These are phyloP conservation scores for Paecilomyces sp. DNA, from an alignment of 2,329 filamentous ascomycete species.

Conservation along the genomic window DNA sequence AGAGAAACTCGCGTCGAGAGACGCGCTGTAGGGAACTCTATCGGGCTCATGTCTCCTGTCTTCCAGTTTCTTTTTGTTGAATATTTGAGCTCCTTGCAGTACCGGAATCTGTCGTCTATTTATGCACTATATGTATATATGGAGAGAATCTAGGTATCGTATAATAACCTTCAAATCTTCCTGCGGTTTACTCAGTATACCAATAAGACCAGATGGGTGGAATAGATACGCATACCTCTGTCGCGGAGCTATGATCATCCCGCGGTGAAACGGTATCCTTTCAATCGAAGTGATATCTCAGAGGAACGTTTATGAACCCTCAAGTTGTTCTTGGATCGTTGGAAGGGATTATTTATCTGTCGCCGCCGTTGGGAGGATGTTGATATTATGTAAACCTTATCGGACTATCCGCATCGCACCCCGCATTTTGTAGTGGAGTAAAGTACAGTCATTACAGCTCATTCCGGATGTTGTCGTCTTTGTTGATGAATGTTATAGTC, in stretches of 20 bases:
- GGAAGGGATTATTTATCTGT: not conserved
- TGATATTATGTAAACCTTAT: not conserved
- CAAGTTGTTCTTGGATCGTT: not conserved
- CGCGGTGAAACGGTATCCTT: not conserved
- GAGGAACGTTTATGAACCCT: not conserved
- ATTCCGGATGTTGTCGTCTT: no score
- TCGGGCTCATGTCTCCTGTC: not conserved
- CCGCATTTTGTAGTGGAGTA: not conserved
- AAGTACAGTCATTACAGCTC: no score
- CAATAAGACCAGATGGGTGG: not conserved
- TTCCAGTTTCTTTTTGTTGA: no score
- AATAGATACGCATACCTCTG: not conserved
- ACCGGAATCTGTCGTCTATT: no score
- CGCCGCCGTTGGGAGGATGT: not conserved
- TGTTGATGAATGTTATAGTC: no score
- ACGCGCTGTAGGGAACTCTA: not conserved
- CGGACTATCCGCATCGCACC: not conserved
- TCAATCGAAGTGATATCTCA: not conserved
- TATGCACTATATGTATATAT: not conserved
- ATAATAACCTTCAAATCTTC: no score
- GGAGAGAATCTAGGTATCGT: no score
- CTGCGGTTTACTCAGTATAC: not conserved
- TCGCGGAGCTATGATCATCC: not conserved
- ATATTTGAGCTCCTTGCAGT: no score
- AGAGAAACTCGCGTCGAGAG: constrained; percentile 36